phyloP scores from a whole-genome alignment of 2,329 filamentous ascomycete genomes.

The Neonectria faginata region DNA sequence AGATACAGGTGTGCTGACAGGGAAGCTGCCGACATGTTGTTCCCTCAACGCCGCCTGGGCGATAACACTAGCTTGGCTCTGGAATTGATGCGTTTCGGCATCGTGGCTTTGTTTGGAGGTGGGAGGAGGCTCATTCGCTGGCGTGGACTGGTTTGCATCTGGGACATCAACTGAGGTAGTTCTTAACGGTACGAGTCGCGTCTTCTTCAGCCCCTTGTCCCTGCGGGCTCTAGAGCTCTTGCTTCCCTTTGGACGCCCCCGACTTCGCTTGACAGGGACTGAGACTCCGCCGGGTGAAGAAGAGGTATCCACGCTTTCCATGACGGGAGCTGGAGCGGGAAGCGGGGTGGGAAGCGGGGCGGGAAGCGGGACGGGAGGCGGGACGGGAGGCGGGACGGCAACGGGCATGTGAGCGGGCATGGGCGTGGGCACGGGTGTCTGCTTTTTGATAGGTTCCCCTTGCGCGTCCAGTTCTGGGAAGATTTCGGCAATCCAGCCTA shows the following conservation, averaged over 20 bases:
- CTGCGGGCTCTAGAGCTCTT: slow-evolving; percentile 54
- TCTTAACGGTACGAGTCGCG: slow-evolving; percentile 15
- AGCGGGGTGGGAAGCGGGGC: not conserved
- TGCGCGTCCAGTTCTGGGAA: slow-evolving; percentile 60
- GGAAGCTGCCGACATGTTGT: slow-evolving; percentile 33
- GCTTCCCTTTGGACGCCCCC: slow-evolving; percentile 69
- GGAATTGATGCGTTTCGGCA: not conserved
- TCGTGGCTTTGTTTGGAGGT: slow-evolving; percentile 13
- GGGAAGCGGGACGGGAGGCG: not conserved
- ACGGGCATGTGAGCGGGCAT: not conserved
- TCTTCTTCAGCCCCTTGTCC: slow-evolving; percentile 66
- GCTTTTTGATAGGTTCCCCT: slow-evolving; percentile 40
- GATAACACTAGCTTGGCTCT: slow-evolving; percentile 23
- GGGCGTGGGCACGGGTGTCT: not conserved
- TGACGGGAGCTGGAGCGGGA: not conserved
- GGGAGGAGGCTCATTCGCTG: slow-evolving; percentile 9
- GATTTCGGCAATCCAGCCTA: slow-evolving; percentile 73
- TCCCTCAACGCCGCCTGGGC: slow-evolving; percentile 20
- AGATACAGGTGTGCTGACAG: slow-evolving; percentile 37
- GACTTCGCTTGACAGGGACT: slow-evolving; percentile 54
- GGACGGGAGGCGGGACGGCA: not conserved
- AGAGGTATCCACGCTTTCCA: slow-evolving; percentile 16
- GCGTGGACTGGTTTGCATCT: slow-evolving; percentile 10
- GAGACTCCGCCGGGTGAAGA: slow-evolving; percentile 24
- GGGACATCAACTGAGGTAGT: slow-evolving; percentile 17